Evolutionary conservation across 1,284 basidiomycete species (phyloP).

Genomic region (Ceratobasidium sp.): DNA sequence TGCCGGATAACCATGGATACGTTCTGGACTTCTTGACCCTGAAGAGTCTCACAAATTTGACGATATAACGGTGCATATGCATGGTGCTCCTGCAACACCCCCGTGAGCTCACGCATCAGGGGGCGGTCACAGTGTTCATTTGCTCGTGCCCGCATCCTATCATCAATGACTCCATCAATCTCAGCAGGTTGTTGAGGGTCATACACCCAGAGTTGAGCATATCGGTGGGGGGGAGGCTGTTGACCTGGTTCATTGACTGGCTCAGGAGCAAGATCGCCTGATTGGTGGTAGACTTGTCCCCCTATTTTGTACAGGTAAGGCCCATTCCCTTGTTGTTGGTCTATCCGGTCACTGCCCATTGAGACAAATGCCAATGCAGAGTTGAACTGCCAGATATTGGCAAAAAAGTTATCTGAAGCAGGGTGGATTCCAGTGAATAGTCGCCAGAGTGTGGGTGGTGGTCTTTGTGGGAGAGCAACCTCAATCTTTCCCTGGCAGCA

Average conservation of each 20-base stretch:
- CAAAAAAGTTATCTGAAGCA: neutral
- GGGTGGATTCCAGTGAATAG: neutral
- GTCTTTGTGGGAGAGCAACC: neutral
- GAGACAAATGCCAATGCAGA: conserved; percentile 31
- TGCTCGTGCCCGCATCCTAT: conserved; percentile 28
- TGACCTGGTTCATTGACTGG: no score
- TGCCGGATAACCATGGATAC: conserved; percentile 15
- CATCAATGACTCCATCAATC: conserved; percentile 41
- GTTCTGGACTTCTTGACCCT: neutral
- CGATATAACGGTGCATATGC: conserved; percentile 52
- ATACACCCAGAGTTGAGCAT: conserved; percentile 58
- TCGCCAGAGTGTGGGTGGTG: neutral
- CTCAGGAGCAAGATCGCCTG: conserved; percentile 52
- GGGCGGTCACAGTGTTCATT: conserved; percentile 50
- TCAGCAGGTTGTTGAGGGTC: conserved; percentile 52
- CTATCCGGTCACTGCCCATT: neutral
- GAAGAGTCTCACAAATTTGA: conserved; percentile 53
- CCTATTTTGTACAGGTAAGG: conserved; percentile 55
- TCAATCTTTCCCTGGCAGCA: neutral
- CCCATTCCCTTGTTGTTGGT: conserved; percentile 47
- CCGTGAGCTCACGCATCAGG: conserved; percentile 51
- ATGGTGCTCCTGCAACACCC: conserved; percentile 50
- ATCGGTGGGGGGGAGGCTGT: conserved; percentile 49
- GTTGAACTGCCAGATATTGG: conserved; percentile 32
- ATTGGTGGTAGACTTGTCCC: conserved; percentile 56